phyloP scores from a whole-genome alignment of 176 grass and related monocot genomes.

The Carex scoparia region DNA sequence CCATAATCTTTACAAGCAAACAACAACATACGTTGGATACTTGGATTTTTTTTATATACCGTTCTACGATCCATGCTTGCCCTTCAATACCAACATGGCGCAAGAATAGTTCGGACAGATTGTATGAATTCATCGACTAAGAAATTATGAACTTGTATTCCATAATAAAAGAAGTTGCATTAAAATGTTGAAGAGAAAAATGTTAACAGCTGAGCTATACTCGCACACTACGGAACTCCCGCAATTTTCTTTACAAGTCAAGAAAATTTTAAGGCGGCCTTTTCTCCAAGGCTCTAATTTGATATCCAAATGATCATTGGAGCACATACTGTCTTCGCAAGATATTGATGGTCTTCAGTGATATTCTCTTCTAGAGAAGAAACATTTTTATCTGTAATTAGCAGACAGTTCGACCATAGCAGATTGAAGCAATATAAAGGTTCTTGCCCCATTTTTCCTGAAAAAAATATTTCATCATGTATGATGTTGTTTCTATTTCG shows the following conservation, averaged over 20 bases:
- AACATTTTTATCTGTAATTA: conserved; percentile 23
- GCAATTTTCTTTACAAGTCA: neutral
- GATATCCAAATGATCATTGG: neutral
- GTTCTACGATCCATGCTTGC: neutral
- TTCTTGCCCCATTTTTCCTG: conserved; percentile 85
- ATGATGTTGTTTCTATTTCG: neutral
- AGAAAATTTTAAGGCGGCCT: neutral
- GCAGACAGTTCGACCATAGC: conserved; percentile 65
- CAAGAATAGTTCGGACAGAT: neutral
- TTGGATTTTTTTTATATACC: neutral
- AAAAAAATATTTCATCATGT: neutral
- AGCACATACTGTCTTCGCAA: neutral
- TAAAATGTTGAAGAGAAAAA: neutral
- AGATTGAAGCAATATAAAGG: conserved; percentile 55
- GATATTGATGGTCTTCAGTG: neutral
- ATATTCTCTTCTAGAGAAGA: conserved; percentile 11
- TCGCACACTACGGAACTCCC: neutral
- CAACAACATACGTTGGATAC: neutral
- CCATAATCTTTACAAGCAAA: too few species aligned
- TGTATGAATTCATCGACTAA: neutral
- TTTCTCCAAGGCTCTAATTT: neutral
- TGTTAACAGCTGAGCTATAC: neutral
- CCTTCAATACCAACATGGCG: neutral
- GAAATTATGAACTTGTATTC: neutral
- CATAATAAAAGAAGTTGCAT: conserved; percentile 1